Evolutionary conservation across 495 filamentous ascomycete genomes (phyloP).

Genomic region (Annulohypoxylon maeteangense): DNA sequence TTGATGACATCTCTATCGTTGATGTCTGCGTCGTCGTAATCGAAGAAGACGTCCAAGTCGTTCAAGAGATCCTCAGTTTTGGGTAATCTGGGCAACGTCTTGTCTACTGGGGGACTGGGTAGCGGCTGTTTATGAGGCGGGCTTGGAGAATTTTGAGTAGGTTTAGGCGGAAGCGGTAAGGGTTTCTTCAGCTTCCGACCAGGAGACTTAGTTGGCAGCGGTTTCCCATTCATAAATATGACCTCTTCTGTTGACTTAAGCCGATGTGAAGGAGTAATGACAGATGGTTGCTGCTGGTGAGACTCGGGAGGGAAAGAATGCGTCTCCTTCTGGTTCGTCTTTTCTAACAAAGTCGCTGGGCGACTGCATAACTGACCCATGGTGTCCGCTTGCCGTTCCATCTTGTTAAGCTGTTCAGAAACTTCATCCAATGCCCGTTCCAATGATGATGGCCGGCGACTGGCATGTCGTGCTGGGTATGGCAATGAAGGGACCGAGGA

Average conservation of each 20-base stretch:
- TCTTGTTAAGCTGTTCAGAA: conserved; percentile 47
- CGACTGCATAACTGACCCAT: not conserved
- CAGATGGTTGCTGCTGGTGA: conserved; percentile 1
- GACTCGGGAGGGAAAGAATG: conserved; percentile 3
- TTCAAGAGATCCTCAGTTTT: conserved; percentile 32
- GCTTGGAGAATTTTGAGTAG: conserved; percentile 10
- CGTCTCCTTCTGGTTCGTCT: conserved; percentile 26
- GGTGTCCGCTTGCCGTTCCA: conserved; percentile 39
- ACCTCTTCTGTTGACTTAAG: conserved; percentile 32
- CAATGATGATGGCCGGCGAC: conserved; percentile 48
- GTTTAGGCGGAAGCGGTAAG: conserved; percentile 15
- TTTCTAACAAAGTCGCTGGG: conserved; percentile 22
- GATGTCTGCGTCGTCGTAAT: conserved; percentile 50
- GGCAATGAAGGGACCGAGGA: conserved; percentile 45
- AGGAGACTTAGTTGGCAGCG: conserved; percentile 27
- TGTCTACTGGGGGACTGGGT: conserved; percentile 9
- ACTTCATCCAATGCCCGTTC: conserved; percentile 53
- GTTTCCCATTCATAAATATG: conserved; percentile 39
- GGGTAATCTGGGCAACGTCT: conserved; percentile 33
- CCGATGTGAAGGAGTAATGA: conserved; percentile 14
- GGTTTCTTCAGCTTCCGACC: conserved; percentile 23
- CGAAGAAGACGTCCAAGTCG: conserved; percentile 43
- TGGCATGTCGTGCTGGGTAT: conserved; percentile 47
- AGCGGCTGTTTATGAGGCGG: not conserved
- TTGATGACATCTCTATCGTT: conserved; percentile 57